These are phyloP conservation scores for Fusarium sp. DNA, from an alignment of 2,329 filamentous ascomycete genomes.

Conservation along the genomic window DNA sequence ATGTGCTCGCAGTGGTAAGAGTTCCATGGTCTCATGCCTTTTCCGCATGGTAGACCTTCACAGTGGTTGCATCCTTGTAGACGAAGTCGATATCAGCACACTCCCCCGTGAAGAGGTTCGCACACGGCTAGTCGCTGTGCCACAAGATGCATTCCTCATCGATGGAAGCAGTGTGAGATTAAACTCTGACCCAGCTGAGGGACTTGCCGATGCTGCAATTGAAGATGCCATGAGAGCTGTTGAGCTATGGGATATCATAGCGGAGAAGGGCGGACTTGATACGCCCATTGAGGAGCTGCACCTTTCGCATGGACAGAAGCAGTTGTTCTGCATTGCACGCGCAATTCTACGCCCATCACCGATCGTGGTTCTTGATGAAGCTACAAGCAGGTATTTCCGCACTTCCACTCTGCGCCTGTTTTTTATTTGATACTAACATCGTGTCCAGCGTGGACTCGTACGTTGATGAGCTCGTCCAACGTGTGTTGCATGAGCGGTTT, in stretches of 20 bases:
- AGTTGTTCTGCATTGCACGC: constrained; percentile 65
- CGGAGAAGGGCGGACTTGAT: constrained; percentile 57
- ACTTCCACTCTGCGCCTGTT: no score
- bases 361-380: constrained; percentile 61
- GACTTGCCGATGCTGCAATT: constrained; percentile 58
- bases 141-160: constrained; percentile 68
- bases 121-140: constrained; percentile 58
- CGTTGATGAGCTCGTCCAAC: constrained; percentile 40
- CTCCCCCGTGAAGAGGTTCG: constrained; percentile 49
- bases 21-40: constrained; percentile 55
- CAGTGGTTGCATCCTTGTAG: constrained; percentile 61
- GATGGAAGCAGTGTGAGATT: constrained; percentile 59
- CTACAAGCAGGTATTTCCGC: constrained; percentile 55
- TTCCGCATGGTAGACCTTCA: constrained; percentile 63
- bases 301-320: constrained; percentile 64
- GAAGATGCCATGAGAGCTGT: constrained; percentile 62
- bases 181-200: constrained; percentile 63
- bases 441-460: constrained; percentile 30
- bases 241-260: constrained; percentile 60
- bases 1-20: constrained; percentile 61
- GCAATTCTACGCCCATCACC: constrained; percentile 59
- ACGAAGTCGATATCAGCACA: constrained; percentile 57
- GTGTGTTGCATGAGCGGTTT: constrained; percentile 40
- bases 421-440: neutral
- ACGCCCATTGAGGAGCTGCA: constrained; percentile 51